These are phyloP conservation scores for Sporopachydermia lactativora DNA, from an alignment of 805 yeast genomes.

Conservation along the genomic window DNA sequence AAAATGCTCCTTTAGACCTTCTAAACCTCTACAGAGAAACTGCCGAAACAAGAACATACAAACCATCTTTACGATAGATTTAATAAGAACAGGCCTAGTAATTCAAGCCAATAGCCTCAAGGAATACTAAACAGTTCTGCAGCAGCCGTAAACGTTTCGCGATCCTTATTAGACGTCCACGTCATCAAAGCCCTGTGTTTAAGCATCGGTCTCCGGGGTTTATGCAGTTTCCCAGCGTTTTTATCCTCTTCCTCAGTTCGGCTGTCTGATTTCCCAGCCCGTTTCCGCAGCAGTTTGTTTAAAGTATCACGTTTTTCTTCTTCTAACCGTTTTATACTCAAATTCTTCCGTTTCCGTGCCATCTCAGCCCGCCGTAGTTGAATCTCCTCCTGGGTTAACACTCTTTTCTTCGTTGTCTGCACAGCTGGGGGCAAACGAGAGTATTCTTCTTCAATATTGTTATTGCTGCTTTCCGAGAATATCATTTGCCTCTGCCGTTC, in stretches of 20 bases:
- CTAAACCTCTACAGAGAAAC: too few species aligned
- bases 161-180: background rate
- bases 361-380: conserved; percentile 73
- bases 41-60: too few species aligned
- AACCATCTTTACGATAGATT: too few species aligned
- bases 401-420: conserved; percentile 29
- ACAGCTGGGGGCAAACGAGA: conserved; percentile 16
- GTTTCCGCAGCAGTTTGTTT: conserved; percentile 68
- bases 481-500: conserved; percentile 24
- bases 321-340: conserved; percentile 68
- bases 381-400: conserved; percentile 71
- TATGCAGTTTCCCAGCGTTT: background rate
- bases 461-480: conserved; percentile 3
- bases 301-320: conserved; percentile 90
- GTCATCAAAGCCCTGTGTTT: background rate
- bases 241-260: conserved; percentile 9
- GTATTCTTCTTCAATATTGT: conserved; percentile 12
- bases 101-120: too few species aligned
- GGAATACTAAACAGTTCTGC: too few species aligned
- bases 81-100: too few species aligned
- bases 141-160: background rate
- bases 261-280: conserved; percentile 38
- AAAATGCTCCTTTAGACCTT: too few species aligned
- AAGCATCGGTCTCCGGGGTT: background rate
- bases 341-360: conserved; percentile 77